Base-by-base conservation (phyloP, 805 yeast genomes). In the Myxozyma geophila region DNA sequence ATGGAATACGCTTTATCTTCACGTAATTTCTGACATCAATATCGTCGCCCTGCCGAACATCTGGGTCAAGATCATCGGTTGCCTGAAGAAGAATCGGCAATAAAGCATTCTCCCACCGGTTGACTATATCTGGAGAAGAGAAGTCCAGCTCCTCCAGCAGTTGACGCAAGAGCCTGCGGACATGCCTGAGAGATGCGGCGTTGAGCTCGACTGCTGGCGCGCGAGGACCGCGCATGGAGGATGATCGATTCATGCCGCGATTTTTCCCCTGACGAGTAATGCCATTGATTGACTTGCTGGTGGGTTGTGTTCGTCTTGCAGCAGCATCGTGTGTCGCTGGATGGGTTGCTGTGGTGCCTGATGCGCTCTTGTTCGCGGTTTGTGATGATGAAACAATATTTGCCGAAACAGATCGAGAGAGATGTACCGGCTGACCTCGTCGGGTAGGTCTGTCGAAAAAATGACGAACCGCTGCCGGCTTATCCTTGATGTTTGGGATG, bases 11-110 rank as follows among this genome's bases (percentile, higher is more conserved):
- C 73, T 95, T 96, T 51, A 95, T 81, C 72, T 96, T 95, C 49
- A 95, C 85, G 74, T 90, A 93, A 69, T 88, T 92, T n/a, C 93
- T 82, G 54, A 92, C 86, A 73, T 95, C 98, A 64, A 92, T 81
- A 2, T 87, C 87, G 66, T 88, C 93, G 4, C 90, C 88, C 36
- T 84, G 81, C 43, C 80, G 78, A 2, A 85, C 79, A 67, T 85
- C 87, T 9, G 86, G 80, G 56, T 85, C 87, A 3, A 92, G 80
- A 17, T 77, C 76, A 46, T 87, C 85, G 1, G 90, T 82, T n/a
- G 79, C 77, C 43, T 81, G 79, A 35, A 81, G 77, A 13, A 92
- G 74, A 7, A 86, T 80, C 7, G 79, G 78, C 12, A 80, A 75
- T 6, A 93, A 73, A 0, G 82, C 80, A 0, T 71, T 69, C 1